A percentile compares a stretch with the other conserved stretches of the same genome.
These are phyloP conservation scores for Coleophoma eucalyptorum DNA, from an alignment of 2,329 filamentous ascomycete genomes.

Conservation along the genomic window DNA sequence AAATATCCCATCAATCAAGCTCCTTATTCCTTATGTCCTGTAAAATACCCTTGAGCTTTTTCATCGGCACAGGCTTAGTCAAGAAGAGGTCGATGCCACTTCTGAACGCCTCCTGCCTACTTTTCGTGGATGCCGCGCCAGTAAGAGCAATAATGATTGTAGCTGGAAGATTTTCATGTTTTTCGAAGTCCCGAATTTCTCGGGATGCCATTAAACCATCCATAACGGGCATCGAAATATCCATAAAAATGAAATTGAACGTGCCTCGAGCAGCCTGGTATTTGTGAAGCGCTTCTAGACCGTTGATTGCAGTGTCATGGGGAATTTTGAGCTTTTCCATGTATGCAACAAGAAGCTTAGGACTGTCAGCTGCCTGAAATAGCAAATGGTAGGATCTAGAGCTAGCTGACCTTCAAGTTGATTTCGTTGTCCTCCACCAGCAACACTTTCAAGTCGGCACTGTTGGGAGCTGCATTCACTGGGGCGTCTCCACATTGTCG, in stretches of 20 bases:
- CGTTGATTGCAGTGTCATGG: constrained; percentile 37
- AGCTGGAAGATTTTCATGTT: constrained; percentile 32
- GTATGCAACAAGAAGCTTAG: constrained; percentile 21
- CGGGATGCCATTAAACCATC: constrained; percentile 43
- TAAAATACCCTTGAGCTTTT: constrained; percentile 16
- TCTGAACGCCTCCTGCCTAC: constrained; percentile 44
- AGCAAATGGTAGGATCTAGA: not conserved
- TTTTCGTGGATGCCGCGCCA: constrained; percentile 44
- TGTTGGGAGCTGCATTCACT: not conserved
- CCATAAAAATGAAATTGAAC: constrained; percentile 45
- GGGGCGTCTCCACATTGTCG: not conserved
- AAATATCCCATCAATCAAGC: no score
- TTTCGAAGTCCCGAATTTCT: constrained; percentile 44
- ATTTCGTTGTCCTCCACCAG: constrained; percentile 39
- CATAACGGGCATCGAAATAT: constrained; percentile 54
- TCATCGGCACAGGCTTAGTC: constrained; percentile 45
- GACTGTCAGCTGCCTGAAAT: not conserved
- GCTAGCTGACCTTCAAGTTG: constrained; percentile 24
- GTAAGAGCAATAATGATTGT: constrained; percentile 49
- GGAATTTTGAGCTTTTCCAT: constrained; percentile 26
- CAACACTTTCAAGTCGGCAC: constrained; percentile 22
- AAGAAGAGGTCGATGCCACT: constrained; percentile 51
- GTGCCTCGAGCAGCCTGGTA: constrained; percentile 23
- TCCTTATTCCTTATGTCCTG: no score
- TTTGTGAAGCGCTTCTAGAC: constrained; percentile 40